These are phyloP conservation scores for Sherardia arvensis DNA, from an alignment of 257 asterid genomes.

Conservation along the genomic window DNA sequence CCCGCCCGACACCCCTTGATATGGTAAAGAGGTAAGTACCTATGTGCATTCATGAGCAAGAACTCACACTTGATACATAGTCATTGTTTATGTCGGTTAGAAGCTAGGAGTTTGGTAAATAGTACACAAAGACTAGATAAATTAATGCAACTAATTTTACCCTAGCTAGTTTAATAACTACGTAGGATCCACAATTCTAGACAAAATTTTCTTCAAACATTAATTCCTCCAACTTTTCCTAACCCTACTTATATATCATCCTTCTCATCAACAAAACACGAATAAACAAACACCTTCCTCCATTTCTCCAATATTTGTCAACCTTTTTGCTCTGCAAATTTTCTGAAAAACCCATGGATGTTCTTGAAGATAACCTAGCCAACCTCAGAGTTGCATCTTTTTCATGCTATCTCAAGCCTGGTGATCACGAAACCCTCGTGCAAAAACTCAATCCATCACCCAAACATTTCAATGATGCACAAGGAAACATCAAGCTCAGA, in stretches of 20 bases:
- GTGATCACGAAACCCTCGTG: constrained; percentile 35
- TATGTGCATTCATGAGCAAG: too few species aligned
- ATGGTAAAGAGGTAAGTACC: too few species aligned
- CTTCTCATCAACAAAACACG: constrained; percentile 6
- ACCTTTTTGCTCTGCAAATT: not conserved
- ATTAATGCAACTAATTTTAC: constrained; percentile 13
- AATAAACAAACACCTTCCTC: not conserved
- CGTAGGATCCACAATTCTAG: constrained; percentile 33
- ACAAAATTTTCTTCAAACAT: not conserved
- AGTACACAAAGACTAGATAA: constrained; percentile 6
- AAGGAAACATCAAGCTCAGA: constrained; percentile 35
- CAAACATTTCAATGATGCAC: constrained; percentile 28
- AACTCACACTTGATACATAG: too few species aligned
- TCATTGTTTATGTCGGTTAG: not conserved
- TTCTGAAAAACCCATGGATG: constrained; percentile 36
- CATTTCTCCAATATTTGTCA: constrained; percentile 8
- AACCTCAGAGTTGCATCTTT: constrained; percentile 74
- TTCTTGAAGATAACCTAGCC: constrained; percentile 25
- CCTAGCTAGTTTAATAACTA: constrained; percentile 1
- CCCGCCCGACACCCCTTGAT: too few species aligned
- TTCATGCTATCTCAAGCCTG: constrained; percentile 54
- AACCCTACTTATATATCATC: constrained; percentile 9
- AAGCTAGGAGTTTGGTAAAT: constrained; percentile 2
- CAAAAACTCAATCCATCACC: constrained; percentile 25
- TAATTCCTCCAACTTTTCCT: constrained; percentile 2